A percentile compares a stretch with the other conserved stretches of the same genome.
phyloP scores from a whole-genome alignment of 2,329 filamentous ascomycete genomes.

The Rhytidhysteron rufulum region DNA sequence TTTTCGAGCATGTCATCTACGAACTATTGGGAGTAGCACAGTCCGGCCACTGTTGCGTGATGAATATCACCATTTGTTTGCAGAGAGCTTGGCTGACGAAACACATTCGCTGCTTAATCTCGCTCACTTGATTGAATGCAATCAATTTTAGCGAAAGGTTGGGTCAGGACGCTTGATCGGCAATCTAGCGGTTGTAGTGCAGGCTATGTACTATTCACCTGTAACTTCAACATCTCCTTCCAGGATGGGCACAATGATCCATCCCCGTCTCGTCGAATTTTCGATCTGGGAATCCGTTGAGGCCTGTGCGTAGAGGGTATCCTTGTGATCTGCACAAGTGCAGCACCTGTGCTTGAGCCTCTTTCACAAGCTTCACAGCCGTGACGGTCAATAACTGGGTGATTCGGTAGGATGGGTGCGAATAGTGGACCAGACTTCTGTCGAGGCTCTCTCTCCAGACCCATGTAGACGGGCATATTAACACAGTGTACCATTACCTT shows the following conservation, averaged over 20 bases:
- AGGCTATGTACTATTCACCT: slow-evolving; percentile 4
- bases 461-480: no score
- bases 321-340: slow-evolving; percentile 6
- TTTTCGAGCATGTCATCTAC: no score
- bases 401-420: slow-evolving; percentile 4
- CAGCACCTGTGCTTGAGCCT: slow-evolving; percentile 8
- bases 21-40: not conserved
- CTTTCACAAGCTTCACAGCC: slow-evolving; percentile 9
- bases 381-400: slow-evolving; percentile 5
- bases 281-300: slow-evolving; percentile 2
- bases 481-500: not conserved
- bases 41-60: slow-evolving; percentile 6
- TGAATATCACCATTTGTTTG: slow-evolving; percentile 8
- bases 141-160: slow-evolving; percentile 12
- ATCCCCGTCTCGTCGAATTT: not conserved
- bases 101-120: slow-evolving; percentile 13
- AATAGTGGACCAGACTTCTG: slow-evolving; percentile 6
- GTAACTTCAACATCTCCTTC: slow-evolving; percentile 2
- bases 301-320: slow-evolving; percentile 1
- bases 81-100: slow-evolving; percentile 12
- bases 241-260: not conserved
- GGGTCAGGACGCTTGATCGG: slow-evolving; percentile 12
- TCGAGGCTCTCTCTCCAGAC: not conserved
- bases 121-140: slow-evolving; percentile 8
- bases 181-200: slow-evolving; percentile 13